Conservation (phyloP, 1,139 yeast species). For the Yamadazyma sp. region DNA sequence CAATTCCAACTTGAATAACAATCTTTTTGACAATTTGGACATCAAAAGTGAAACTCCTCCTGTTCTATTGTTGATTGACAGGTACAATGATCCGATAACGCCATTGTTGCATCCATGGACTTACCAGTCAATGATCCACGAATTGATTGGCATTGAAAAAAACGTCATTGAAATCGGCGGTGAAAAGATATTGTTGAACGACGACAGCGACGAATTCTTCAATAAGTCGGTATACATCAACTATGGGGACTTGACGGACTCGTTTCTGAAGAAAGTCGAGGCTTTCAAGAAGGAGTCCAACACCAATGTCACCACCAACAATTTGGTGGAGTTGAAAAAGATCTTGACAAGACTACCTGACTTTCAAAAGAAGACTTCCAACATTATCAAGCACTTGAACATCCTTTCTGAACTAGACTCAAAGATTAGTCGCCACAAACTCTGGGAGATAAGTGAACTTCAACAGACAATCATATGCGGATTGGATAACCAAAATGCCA, state of each 20-base stretch:
- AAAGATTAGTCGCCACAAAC: constrained; percentile 55
- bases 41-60: constrained; percentile 62
- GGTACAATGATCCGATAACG: constrained; percentile 88
- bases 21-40: constrained; percentile 68
- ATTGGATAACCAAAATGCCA: constrained; percentile 33
- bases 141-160: constrained; percentile 75
- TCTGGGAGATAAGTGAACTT: constrained; percentile 86
- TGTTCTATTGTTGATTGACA: constrained; percentile 71
- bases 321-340: constrained; percentile 84
- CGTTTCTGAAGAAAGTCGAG: constrained; percentile 81
- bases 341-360: constrained; percentile 93
- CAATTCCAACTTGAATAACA: constrained; percentile 53
- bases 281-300: constrained; percentile 81
- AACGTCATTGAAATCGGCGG: constrained; percentile 67
- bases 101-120: constrained; percentile 96
- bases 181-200: constrained; percentile 33
- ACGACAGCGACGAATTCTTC: constrained; percentile 69
- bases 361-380: constrained; percentile 80
- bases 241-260: constrained; percentile 92
- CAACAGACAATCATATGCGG: constrained; percentile 84
- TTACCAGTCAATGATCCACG: constrained; percentile 96
- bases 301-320: constrained; percentile 57
- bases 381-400: constrained; percentile 92
- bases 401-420: constrained; percentile 82
- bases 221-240: constrained; percentile 80